Conservation (phyloP, 2,329 filamentous ascomycete genomes). For the Graphiopsis chlorocephala region DNA sequence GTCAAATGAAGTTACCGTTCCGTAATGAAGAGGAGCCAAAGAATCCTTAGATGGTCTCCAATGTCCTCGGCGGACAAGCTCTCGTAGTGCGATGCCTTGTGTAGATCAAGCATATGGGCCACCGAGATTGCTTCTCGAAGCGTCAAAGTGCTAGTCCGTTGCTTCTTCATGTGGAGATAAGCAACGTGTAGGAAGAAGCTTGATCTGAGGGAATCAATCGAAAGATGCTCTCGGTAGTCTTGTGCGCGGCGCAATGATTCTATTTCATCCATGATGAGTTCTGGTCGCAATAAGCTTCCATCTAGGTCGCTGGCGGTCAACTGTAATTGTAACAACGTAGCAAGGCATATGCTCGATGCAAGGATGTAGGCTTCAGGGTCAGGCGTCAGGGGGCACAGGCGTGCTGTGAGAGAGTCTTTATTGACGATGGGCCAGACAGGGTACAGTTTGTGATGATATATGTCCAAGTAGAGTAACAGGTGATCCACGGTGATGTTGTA, state of each 20-base stretch:
- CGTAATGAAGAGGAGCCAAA: conserved; percentile 23
- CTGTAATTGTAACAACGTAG: conserved; percentile 21
- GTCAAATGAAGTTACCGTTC: conserved; percentile 12
- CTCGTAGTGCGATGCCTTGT: conserved; percentile 17
- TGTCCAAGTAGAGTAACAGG: conserved; percentile 20
- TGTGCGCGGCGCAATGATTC: conserved; percentile 14
- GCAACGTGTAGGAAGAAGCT: conserved; percentile 22
- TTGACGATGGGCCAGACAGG: conserved; percentile 22
- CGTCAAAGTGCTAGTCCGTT: conserved; percentile 17
- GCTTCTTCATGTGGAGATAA: conserved; percentile 17
- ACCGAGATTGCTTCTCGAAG: conserved; percentile 20
- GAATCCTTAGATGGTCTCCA: conserved; percentile 11
- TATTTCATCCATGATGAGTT: conserved; percentile 13
- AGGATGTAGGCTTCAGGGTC: conserved; percentile 18
- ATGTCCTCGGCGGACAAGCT: background rate
- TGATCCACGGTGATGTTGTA: background rate
- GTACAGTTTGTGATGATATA: conserved; percentile 22
- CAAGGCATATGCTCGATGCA: conserved; percentile 18
- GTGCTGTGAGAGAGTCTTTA: conserved; percentile 1
- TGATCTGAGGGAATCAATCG: conserved; percentile 9
- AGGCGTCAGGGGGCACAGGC: background rate
- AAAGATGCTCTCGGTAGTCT: conserved; percentile 18
- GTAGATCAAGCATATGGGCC: conserved; percentile 20
- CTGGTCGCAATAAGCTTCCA: background rate
- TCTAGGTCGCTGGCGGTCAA: conserved; percentile 12